A percentile compares a stretch with the other conserved stretches of the same genome.
phyloP scores from a whole-genome alignment of 202 grass and related monocot genomes.

The Carex arenaria region DNA sequence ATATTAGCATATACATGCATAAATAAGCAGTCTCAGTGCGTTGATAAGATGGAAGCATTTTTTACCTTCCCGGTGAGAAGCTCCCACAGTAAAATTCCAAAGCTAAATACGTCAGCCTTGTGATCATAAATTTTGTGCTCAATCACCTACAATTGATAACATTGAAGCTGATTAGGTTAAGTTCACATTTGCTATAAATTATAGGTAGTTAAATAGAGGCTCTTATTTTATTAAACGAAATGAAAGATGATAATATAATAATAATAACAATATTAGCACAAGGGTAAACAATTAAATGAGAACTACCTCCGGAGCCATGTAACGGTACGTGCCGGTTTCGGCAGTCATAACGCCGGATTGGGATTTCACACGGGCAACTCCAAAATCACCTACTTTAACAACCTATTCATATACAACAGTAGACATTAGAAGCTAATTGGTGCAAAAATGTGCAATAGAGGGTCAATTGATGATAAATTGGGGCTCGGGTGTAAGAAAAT shows the following conservation, averaged over 20 bases:
- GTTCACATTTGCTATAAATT: neutral
- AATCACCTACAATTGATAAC: constrained; percentile 47
- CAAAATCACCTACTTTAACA: constrained; percentile 92
- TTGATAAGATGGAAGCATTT: constrained; percentile 22
- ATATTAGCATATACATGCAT: neutral
- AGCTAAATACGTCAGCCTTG: constrained; percentile 86
- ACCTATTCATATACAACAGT: constrained; percentile 33
- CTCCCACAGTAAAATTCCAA: constrained; percentile 79
- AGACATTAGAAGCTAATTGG: neutral
- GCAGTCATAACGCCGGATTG: constrained; percentile 89
- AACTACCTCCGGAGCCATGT: constrained; percentile 54
- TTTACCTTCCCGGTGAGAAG: constrained; percentile 71
- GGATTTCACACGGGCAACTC: constrained; percentile 87
- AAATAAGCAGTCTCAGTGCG: neutral
- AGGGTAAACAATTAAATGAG: neutral
- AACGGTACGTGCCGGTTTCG: constrained; percentile 87
- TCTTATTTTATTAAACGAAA: neutral
- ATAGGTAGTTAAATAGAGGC: neutral
- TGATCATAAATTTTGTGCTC: constrained; percentile 79
- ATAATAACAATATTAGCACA: neutral
- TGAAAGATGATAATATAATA: neutral
- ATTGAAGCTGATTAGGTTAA: constrained; percentile 5
- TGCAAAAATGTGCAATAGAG: neutral
- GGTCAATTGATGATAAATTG: neutral
- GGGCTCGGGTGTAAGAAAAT: too few relatives aligned